Base-by-base conservation (phyloP, 2,329 filamentous ascomycete genomes). In the Cercospora berteroae region DNA sequence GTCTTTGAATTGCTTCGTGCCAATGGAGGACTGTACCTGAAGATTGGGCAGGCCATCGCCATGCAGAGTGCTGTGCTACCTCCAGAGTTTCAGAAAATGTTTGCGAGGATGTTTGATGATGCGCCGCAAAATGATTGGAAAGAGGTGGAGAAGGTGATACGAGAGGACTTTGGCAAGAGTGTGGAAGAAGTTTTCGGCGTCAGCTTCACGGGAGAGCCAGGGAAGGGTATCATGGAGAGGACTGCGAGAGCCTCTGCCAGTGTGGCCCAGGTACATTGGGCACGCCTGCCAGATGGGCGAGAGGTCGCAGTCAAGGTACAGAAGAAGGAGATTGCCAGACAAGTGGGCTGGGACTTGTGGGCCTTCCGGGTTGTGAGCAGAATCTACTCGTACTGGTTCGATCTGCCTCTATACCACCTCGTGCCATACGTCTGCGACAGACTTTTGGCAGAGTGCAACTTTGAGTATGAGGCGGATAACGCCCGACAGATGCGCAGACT, bases 181-280 rank as follows among this genome's bases (percentile, higher is more conserved):
- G 89, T 90, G 0, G 93, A 97, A 81, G 93, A 97, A 72, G 92
- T 97, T 0, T 98, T 98, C 79, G 94, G 93, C 0, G 89, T 97
- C 20, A 93, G 90, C 74, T 96, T 97, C 77, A 66, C 64, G 6
- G 75, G 72, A 10, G 74, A 77, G 23, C 39, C 83, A n/a, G 82
- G 81, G 0, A 88, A 85, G 69, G 89, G 89, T 0, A 81, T 90
- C 1, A 90, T 91, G 87, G 89, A 91, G 78, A 88, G 83, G 81
- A 92, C 81, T 79, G 91, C 82, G 77, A 87, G 90, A 68, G 91
- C 90, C 0, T 94, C 91, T 76, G 95, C 95, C 2, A 96, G 92
- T 78, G 94, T 99, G 8, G 95, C 95, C 1, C 95, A 98, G 81
- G 95, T 99, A 1, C 95, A 98, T 78, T 97, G 94, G 93, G 95